Percentiles rank a stretch among this genome's conserved stretches.
phyloP scores from a whole-genome alignment of 2,329 filamentous ascomycete genomes.

The Venturia oleaginea region DNA sequence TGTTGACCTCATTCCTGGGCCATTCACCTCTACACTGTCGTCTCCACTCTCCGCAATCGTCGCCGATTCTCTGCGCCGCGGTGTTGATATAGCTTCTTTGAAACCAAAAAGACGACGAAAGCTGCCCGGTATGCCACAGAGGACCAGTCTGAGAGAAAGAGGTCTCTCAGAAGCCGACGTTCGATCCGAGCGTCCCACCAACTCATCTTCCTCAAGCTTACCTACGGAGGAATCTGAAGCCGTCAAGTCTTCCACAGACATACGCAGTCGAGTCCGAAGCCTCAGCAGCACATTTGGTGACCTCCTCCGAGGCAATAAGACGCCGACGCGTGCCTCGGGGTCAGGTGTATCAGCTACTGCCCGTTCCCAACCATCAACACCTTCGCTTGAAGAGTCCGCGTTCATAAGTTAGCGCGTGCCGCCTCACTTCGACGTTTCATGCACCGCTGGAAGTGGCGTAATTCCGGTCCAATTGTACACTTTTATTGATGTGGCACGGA shows the following conservation, averaged over 20 bases:
- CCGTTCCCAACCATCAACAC: not conserved
- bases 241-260: not conserved
- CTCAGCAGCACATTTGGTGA: slow-evolving; percentile 14
- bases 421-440: not conserved
- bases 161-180: slow-evolving; percentile 10
- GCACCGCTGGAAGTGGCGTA: not conserved
- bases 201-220: slow-evolving; percentile 1
- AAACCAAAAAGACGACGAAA: slow-evolving; percentile 6
- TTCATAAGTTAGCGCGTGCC: not conserved
- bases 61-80: slow-evolving; percentile 54
- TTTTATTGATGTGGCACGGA: not conserved
- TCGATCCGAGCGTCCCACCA: not conserved
- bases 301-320: not conserved
- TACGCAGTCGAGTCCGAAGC: slow-evolving; percentile 3
- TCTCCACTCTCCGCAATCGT: slow-evolving; percentile 54
- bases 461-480: not conserved
- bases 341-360: not conserved
- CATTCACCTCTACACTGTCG: slow-evolving; percentile 51
- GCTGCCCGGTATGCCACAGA: slow-evolving; percentile 12
- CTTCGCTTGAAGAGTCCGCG: not conserved
- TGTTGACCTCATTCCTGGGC: slow-evolving; percentile 47
- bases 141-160: not conserved
- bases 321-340: not conserved
- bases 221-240: not conserved
- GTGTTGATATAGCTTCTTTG: slow-evolving; percentile 19